These are phyloP conservation scores for Trichoderma asperelloides DNA, from an alignment of 495 filamentous ascomycete genomes.

Conservation along the genomic window DNA sequence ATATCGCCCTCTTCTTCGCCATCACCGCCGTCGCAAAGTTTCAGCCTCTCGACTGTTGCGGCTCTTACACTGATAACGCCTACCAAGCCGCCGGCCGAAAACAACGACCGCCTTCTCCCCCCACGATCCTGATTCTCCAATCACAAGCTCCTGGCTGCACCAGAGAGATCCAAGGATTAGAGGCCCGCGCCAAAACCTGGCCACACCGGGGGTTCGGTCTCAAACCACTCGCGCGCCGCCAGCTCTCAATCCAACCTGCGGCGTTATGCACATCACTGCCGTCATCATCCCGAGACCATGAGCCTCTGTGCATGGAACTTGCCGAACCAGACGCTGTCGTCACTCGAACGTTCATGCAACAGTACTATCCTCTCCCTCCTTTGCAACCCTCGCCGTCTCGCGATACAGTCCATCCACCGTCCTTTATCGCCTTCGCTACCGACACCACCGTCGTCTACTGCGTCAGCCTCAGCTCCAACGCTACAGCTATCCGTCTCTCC, in stretches of 20 bases:
- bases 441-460: background rate
- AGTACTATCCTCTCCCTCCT: background rate
- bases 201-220: background rate
- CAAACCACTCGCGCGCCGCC: constrained; percentile 7
- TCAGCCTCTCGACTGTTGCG: background rate
- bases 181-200: constrained; percentile 5
- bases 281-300: constrained; percentile 7
- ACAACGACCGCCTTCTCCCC: background rate
- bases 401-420: background rate
- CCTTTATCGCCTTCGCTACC: background rate
- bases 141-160: background rate
- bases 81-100: background rate
- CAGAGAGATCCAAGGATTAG: background rate
- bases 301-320: background rate
- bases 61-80: background rate
- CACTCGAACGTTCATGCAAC: background rate
- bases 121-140: constrained; percentile 7
- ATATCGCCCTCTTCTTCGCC: background rate
- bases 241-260: constrained; percentile 5
- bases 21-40: background rate
- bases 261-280: constrained; percentile 1
- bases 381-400: background rate
- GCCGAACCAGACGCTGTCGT: constrained; percentile 1
- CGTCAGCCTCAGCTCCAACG: background rate
- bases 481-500: background rate